phyloP scores from a whole-genome alignment of 129 eudicot genomes.

The Arctium lappa region DNA sequence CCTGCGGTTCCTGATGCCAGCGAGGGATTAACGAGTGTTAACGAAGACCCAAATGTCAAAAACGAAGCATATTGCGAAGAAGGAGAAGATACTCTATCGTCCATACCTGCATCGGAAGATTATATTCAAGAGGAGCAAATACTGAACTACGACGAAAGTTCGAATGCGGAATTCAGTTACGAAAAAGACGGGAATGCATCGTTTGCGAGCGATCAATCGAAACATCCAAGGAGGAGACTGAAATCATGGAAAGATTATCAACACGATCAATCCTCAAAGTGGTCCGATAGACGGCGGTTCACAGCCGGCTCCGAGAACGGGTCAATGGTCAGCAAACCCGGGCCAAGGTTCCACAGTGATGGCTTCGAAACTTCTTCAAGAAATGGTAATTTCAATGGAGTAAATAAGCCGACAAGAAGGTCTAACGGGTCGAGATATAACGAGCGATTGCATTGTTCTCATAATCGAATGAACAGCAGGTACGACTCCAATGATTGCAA shows the following conservation, averaged over 20 bases:
- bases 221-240: constrained; percentile 49
- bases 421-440: constrained; percentile 47
- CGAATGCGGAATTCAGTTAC: constrained; percentile 33
- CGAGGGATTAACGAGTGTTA: constrained; percentile 29
- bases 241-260: constrained; percentile 39
- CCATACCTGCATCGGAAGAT: constrained; percentile 48
- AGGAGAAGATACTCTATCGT: constrained; percentile 48
- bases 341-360: constrained; percentile 49
- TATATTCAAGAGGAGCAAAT: constrained; percentile 23
- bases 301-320: constrained; percentile 37
- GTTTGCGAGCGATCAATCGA: constrained; percentile 39
- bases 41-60: constrained; percentile 34
- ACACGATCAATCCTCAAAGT: constrained; percentile 35
- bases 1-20: constrained; percentile 16
- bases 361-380: constrained; percentile 41
- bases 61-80: constrained; percentile 42
- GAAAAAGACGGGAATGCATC: constrained; percentile 37
- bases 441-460: constrained; percentile 44
- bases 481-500: constrained; percentile 48
- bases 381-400: constrained; percentile 40
- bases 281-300: constrained; percentile 51
- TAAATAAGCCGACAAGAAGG: constrained; percentile 56
- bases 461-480: constrained; percentile 40
- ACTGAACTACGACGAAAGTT: constrained; percentile 35
- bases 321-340: constrained; percentile 45